These are phyloP conservation scores for Phragmites australis DNA, from an alignment of 176 grass and related monocot genomes.

Conservation along the genomic window DNA sequence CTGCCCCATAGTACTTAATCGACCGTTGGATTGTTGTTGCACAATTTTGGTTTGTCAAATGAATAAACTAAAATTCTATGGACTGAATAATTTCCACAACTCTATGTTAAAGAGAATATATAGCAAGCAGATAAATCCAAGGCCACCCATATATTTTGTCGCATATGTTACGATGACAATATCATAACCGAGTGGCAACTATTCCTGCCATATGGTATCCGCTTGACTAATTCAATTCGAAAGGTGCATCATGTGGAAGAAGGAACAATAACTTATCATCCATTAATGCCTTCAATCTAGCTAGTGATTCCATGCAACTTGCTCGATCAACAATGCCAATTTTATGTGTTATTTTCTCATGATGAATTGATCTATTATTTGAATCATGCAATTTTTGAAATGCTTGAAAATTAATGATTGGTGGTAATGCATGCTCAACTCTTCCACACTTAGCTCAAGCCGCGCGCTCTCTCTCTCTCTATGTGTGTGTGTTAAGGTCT, in stretches of 20 bases:
- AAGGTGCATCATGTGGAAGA: conserved; percentile 63
- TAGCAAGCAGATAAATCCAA: conserved; percentile 13
- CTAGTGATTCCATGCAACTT: conserved; percentile 41
- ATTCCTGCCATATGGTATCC: conserved; percentile 58
- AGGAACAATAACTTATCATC: conserved; percentile 52
- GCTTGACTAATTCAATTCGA: conserved; percentile 64
- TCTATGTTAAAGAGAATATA: conserved; percentile 20
- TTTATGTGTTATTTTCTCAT: background rate
- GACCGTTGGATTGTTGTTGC: conserved; percentile 19
- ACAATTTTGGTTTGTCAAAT: background rate
- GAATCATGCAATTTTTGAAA: background rate
- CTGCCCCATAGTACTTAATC: too few species aligned
- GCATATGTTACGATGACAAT: conserved; percentile 13
- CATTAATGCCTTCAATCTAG: conserved; percentile 71
- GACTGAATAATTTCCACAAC: background rate
- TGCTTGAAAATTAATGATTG: background rate
- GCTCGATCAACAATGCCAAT: background rate
- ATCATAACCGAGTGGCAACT: conserved; percentile 50
- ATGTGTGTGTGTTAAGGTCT: background rate
- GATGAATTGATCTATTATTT: background rate
- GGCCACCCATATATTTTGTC: conserved; percentile 38
- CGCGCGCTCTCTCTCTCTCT: background rate
- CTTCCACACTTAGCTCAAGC: background rate
- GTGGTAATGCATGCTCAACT: background rate
- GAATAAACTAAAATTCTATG: background rate